Evolutionary conservation across 192 early-diverging fungal species (phyloP).

Genomic region (Rhizophagus clarus): DNA sequence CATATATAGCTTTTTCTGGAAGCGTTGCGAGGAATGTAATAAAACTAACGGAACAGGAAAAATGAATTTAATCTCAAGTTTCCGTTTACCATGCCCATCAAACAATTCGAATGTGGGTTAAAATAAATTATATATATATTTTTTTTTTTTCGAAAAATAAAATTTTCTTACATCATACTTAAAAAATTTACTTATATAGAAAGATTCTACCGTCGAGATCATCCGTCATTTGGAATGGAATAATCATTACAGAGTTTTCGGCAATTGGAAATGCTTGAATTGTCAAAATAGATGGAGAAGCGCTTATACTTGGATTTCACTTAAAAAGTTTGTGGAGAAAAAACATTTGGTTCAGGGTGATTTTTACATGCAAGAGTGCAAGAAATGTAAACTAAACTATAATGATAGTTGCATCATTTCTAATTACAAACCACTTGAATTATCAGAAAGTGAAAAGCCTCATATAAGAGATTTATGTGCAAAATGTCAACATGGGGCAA

Average conservation of each 20-base stretch:
- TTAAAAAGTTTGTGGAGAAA: slow-evolving; percentile 16
- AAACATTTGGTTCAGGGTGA: neutral
- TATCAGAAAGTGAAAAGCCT: neutral
- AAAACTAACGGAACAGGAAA: neutral
- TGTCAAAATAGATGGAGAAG: slow-evolving; percentile 2
- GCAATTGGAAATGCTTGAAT: slow-evolving; percentile 10
- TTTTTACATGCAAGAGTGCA: slow-evolving; percentile 9
- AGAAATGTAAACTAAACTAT: neutral
- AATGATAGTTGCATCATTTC: neutral
- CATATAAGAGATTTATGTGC: slow-evolving; percentile 2
- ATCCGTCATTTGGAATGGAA: slow-evolving; percentile 6
- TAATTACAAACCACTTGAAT: neutral
- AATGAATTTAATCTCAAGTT: neutral
- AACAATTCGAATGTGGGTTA: neutral
- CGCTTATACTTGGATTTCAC: slow-evolving; percentile 32
- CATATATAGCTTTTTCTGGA: neutral
- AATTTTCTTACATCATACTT: neutral
- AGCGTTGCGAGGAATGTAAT: neutral
- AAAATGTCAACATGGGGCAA: neutral
- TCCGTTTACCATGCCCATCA: neutral
- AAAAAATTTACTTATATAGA: neutral
- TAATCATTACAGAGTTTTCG: slow-evolving; percentile 17
- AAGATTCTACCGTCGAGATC: neutral
- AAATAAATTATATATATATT: neutral
- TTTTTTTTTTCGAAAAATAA: too few relatives aligned